Percentiles rank a stretch among this genome's conserved stretches.
These are phyloP conservation scores for Amoebophrya sp. DNA, from an alignment of 169 alveolate genomes.

Conservation along the genomic window DNA sequence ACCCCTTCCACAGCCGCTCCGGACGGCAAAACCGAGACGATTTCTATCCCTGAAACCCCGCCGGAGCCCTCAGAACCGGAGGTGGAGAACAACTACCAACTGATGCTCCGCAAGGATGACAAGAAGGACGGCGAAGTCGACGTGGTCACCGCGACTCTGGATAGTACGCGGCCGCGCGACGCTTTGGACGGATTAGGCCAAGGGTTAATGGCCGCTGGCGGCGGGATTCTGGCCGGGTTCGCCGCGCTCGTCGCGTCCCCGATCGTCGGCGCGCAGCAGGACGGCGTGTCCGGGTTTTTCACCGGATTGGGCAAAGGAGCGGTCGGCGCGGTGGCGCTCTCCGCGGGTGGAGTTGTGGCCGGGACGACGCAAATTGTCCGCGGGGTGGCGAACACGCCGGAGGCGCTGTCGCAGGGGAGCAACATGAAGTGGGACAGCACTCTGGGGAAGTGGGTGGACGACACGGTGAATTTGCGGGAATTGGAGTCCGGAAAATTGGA, in stretches of 20 bases:
- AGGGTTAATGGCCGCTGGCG: constrained; percentile 51
- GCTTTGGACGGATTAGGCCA: constrained; percentile 45
- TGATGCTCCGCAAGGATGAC: neutral
- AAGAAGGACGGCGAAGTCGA: neutral
- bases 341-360: constrained; percentile 52
- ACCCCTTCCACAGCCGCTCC: too few species aligned
- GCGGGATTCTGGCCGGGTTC: constrained; percentile 53
- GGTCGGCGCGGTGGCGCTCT: constrained; percentile 52
- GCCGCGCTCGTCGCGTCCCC: constrained; percentile 55
- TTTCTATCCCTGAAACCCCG: too few species aligned
- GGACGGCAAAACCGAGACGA: too few species aligned
- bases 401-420: constrained; percentile 44
- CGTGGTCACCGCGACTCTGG: neutral
- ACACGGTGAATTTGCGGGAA: constrained; percentile 37
- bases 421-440: constrained; percentile 51
- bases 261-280: constrained; percentile 52
- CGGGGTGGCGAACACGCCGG: constrained; percentile 54
- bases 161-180: neutral
- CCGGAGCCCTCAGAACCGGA: too few species aligned
- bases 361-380: constrained; percentile 52
- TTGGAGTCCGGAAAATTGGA: constrained; percentile 7
- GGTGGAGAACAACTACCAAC: neutral
- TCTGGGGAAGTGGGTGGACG: constrained; percentile 50
- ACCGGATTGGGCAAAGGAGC: constrained; percentile 51
- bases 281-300: constrained; percentile 52